Evolutionary conservation across 2,329 filamentous ascomycete genomes (phyloP).

Genomic region (Sclerotinia glacialis): DNA sequence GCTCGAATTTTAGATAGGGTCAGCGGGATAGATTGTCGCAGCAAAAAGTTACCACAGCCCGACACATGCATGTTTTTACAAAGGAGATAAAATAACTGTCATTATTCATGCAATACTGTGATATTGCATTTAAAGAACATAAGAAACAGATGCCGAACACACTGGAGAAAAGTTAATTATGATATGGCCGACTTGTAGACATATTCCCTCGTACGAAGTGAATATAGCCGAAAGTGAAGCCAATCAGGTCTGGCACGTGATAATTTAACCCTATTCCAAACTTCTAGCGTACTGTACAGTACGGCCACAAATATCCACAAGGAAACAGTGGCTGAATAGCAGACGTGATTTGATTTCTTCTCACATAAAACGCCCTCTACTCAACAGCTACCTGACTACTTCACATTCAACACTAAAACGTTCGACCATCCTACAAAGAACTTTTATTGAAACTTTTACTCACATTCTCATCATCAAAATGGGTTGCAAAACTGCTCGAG

Average conservation of each 20-base stretch:
- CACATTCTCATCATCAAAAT: neutral
- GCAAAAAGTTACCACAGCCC: neutral
- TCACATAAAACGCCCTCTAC: neutral
- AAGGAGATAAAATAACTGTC: neutral
- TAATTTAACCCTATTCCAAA: neutral
- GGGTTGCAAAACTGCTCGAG: neutral
- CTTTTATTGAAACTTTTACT: no score
- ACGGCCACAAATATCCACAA: neutral
- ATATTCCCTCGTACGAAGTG: neutral
- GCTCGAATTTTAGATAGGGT: no score
- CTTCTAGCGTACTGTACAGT: neutral
- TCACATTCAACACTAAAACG: neutral
- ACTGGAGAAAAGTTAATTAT: neutral
- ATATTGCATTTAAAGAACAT: neutral
- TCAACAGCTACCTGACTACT: neutral
- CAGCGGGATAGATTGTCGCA: no score
- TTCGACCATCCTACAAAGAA: neutral
- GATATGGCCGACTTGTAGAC: neutral
- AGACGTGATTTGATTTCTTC: neutral
- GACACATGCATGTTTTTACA: neutral
- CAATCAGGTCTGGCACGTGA: no score
- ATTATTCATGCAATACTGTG: neutral
- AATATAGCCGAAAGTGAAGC: neutral
- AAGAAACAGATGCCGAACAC: neutral
- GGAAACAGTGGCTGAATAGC: rapidly evolving